A percentile compares a stretch with the other conserved stretches of the same genome.
These are phyloP conservation scores for Quercus aquifolioides DNA, from an alignment of 306 rosid species.

Conservation along the genomic window DNA sequence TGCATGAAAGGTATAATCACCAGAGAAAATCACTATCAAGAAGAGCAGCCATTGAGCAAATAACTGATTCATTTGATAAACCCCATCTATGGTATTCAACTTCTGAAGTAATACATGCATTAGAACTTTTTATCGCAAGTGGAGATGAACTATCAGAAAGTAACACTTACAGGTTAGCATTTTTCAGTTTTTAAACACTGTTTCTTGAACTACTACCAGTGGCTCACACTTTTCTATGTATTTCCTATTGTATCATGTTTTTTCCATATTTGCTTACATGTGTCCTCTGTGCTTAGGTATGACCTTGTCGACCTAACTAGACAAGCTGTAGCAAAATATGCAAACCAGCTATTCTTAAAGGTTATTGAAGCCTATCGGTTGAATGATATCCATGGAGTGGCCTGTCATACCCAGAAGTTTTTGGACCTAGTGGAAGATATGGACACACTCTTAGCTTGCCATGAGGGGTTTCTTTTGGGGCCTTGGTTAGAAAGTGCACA, in stretches of 20 bases:
- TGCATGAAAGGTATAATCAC: constrained; percentile 11
- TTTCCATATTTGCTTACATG: constrained; percentile 5
- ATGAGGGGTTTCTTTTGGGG: constrained; percentile 86
- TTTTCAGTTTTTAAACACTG: neutral
- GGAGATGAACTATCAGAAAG: constrained; percentile 60
- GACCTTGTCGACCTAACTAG: constrained; percentile 85
- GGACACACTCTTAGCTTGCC: constrained; percentile 74
- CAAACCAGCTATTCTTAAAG: constrained; percentile 60
- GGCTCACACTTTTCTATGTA: neutral
- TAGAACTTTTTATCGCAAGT: constrained; percentile 60
- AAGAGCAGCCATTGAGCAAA: constrained; percentile 25
- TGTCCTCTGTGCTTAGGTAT: constrained; percentile 48
- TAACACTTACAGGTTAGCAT: constrained; percentile 55
- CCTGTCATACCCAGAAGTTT: constrained; percentile 47
- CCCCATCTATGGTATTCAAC: constrained; percentile 94
- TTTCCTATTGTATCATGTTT: neutral
- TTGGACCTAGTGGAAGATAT: constrained; percentile 67
- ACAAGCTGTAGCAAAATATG: constrained; percentile 81
- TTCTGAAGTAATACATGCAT: constrained; percentile 69
- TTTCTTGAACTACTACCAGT: neutral
- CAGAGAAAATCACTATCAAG: constrained; percentile 29
- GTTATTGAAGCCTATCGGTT: constrained; percentile 61
- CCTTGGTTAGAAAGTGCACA: constrained; percentile 88
- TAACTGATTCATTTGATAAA: constrained; percentile 53
- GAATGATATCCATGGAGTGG: constrained; percentile 33